Evolutionary conservation across 2,329 filamentous ascomycete species (phyloP).

Genomic region (Fonsecaea pedrosoi): DNA sequence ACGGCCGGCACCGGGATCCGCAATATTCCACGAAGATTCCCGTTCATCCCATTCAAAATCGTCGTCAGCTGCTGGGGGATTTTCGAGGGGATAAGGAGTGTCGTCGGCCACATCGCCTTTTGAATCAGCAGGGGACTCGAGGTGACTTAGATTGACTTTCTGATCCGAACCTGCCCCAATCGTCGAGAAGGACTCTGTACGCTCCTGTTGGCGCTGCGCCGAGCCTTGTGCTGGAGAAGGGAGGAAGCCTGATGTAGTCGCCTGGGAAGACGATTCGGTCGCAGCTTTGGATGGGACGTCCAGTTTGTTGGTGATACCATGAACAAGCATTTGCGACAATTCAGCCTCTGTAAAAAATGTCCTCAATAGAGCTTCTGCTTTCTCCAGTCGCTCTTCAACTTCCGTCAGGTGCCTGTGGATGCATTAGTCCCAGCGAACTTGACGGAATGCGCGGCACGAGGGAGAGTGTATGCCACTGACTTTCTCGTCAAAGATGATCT

Average conservation of each 20-base stretch:
- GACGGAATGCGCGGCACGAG: background rate
- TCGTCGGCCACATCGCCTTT: slow-evolving; percentile 11
- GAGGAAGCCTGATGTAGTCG: background rate
- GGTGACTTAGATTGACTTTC: slow-evolving; percentile 21
- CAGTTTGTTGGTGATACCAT: slow-evolving; percentile 23
- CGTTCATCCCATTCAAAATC: slow-evolving; percentile 38
- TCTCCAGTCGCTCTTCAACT: slow-evolving; percentile 35
- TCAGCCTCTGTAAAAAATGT: slow-evolving; percentile 33
- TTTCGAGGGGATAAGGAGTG: slow-evolving; percentile 22
- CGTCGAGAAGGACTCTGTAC: slow-evolving; percentile 10
- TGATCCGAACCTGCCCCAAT: slow-evolving; percentile 11
- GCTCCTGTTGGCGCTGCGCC: background rate
- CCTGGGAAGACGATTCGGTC: background rate
- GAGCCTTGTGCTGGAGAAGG: background rate
- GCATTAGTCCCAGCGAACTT: background rate
- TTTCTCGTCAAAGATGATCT: slow-evolving; percentile 35
- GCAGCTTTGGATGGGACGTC: slow-evolving; percentile 2
- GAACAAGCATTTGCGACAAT: slow-evolving; percentile 32
- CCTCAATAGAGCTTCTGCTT: slow-evolving; percentile 32
- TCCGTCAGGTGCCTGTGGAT: slow-evolving; percentile 34
- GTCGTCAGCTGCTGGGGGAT: slow-evolving; percentile 31
- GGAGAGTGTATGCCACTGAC: slow-evolving; percentile 10
- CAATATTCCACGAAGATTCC: slow-evolving; percentile 29
- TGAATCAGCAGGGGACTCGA: slow-evolving; percentile 13
- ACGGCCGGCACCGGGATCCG: slow-evolving; percentile 12